Base-by-base conservation (phyloP, 2,329 filamentous ascomycete genomes). In the Calonectria pteridis region DNA sequence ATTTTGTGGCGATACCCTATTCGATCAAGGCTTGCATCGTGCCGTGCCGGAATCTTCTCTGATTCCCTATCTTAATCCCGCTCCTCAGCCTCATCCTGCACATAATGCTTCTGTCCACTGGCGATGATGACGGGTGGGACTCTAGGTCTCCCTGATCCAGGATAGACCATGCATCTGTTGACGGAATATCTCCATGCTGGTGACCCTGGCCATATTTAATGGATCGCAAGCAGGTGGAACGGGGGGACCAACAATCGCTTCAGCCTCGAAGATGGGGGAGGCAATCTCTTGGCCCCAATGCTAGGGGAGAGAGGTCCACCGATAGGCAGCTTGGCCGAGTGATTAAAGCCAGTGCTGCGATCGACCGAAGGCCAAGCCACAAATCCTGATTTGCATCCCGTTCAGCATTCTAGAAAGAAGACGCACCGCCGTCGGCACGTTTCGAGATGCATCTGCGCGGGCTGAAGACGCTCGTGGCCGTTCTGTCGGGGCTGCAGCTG, bases 401-500 rank as follows among this genome's bases (percentile, higher is more conserved):
- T 62, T 71, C 69, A 16, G 1, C 73, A n/a, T 53, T 65, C 68
- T 28, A 26, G 69, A 73, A 73, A 62, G 72, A 59, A 23, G 13
- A 43, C 53, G 29, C 55, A 59, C 58, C 51, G 43, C 50, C 58
- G 33, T 67, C 29, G 68, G 26, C n/a, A 51, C 29, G 40, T 23
- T 11, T 23, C 58, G 40, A 69, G 51, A 79, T 79, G 77, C 51
- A 64, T 66, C 73, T 71, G 29, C 69, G 72, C 67, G 68, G 62
- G 35, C 62, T 74, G 63, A 78, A 62, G 43, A 50, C 78, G 26
- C 46, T 79, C 51, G 51, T 79, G 53, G 73, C 74, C 46, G 51
- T 71, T 23, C 64, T 77, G 14, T 46, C 77, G 35, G 68, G 71
- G 49, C 18, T 75, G 40, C 43, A 69, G 2, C 28, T 75, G 9